phyloP scores from a whole-genome alignment of 176 grass and related monocot species.

The Musa acuminata region DNA sequence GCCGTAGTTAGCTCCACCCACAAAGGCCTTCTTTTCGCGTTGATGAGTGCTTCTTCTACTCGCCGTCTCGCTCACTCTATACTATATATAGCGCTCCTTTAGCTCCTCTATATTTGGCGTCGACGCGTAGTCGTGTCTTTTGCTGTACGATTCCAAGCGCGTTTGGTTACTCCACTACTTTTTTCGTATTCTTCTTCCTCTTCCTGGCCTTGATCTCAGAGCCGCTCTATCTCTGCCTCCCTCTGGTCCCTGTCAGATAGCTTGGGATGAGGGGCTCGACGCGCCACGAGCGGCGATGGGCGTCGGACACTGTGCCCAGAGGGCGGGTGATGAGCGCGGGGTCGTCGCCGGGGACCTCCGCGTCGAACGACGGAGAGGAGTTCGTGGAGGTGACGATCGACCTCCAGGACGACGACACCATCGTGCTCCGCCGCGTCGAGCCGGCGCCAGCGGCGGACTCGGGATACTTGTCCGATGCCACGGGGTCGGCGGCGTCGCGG shows the following conservation, averaged over 20 bases:
- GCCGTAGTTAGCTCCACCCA: too few species aligned
- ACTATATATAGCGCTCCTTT: background rate
- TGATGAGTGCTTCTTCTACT: background rate
- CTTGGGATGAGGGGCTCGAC: background rate
- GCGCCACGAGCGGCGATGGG: constrained; percentile 35
- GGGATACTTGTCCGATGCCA: constrained; percentile 7
- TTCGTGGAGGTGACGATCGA: constrained; percentile 99
- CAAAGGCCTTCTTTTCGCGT: background rate
- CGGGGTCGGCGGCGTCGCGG: constrained; percentile 26
- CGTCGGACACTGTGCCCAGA: constrained; percentile 15
- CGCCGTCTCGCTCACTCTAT: background rate
- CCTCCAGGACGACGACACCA: constrained; percentile 87
- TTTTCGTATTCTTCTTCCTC: background rate
- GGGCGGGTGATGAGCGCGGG: constrained; percentile 20
- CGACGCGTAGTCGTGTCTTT: background rate
- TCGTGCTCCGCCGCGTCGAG: constrained; percentile 90
- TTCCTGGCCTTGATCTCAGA: background rate
- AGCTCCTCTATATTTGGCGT: background rate
- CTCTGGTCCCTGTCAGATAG: background rate
- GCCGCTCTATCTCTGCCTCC: background rate
- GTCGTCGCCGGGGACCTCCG: constrained; percentile 57
- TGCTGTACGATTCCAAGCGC: background rate
- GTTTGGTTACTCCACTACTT: background rate
- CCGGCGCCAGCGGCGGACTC: constrained; percentile 34
- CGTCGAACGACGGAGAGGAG: constrained; percentile 68